Conservation (phyloP, 2,329 filamentous ascomycete species). For the Arthrobotrys pseudoclavata region DNA sequence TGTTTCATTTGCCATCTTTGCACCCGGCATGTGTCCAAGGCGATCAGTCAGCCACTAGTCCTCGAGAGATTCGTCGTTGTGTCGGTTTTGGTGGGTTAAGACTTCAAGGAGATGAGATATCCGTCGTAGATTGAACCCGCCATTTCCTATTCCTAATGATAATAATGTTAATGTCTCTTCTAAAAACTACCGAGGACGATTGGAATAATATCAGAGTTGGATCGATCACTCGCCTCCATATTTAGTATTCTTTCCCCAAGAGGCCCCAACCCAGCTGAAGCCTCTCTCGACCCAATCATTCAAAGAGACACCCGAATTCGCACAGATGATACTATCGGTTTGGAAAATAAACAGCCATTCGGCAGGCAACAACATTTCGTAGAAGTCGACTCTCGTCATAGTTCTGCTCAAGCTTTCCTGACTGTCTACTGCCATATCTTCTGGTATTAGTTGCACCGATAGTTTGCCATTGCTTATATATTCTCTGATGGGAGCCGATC, state of each 20-base stretch:
- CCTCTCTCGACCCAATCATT: slow-evolving; percentile 71
- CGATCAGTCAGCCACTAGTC: slow-evolving; percentile 71
- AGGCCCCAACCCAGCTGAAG: slow-evolving; percentile 70
- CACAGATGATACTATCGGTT: slow-evolving; percentile 72
- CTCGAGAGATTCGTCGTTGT: slow-evolving; percentile 70
- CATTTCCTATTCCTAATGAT: slow-evolving; percentile 70
- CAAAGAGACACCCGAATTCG: slow-evolving; percentile 69
- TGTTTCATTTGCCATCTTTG: slow-evolving; percentile 71
- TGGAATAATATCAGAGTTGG: not conserved
- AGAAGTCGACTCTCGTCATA: slow-evolving; percentile 71
- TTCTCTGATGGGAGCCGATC: slow-evolving; percentile 59
- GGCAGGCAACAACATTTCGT: slow-evolving; percentile 69
- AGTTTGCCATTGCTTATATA: slow-evolving; percentile 61
- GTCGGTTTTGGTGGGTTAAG: slow-evolving; percentile 68
- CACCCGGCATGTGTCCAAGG: slow-evolving; percentile 69
- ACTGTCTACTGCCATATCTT: slow-evolving; percentile 70
- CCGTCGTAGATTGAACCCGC: slow-evolving; percentile 71
- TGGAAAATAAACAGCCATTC: slow-evolving; percentile 73
- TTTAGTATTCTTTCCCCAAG: slow-evolving; percentile 65
- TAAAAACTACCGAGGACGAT: slow-evolving; percentile 64
- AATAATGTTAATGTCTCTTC: slow-evolving; percentile 61
- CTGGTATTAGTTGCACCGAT: slow-evolving; percentile 70
- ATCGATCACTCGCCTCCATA: slow-evolving; percentile 38
- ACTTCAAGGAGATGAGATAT: slow-evolving; percentile 71
- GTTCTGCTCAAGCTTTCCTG: slow-evolving; percentile 72